Evolutionary conservation across 495 filamentous ascomycete species (phyloP).

Genomic region (Recurvomyces mirabilis): DNA sequence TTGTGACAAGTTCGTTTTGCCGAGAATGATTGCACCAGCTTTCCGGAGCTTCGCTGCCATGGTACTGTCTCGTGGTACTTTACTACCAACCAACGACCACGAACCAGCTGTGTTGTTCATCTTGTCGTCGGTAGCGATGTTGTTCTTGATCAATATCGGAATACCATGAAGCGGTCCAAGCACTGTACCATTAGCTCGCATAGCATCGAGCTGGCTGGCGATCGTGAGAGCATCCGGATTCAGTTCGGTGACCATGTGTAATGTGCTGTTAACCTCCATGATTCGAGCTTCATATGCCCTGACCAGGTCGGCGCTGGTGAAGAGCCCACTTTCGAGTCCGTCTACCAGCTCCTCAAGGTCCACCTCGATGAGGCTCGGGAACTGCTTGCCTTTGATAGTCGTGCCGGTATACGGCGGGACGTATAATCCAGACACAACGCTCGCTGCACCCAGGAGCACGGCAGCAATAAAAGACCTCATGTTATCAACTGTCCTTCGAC

Average conservation of each 20-base stretch:
- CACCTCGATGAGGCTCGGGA: constrained; percentile 39
- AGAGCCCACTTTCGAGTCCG: constrained; percentile 40
- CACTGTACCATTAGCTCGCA: constrained; percentile 37
- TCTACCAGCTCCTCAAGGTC: constrained; percentile 41
- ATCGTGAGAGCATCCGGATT: constrained; percentile 47
- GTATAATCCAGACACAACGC: constrained; percentile 1
- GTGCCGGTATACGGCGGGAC: constrained; percentile 10
- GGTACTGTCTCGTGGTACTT: constrained; percentile 25
- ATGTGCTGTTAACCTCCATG: constrained; percentile 40
- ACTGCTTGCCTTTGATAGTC: constrained; percentile 19
- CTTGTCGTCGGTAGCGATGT: constrained; percentile 57
- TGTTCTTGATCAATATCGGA: constrained; percentile 59
- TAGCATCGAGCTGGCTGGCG: constrained; percentile 40
- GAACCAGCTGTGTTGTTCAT: constrained; percentile 63
- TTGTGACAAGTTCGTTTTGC: constrained; percentile 44
- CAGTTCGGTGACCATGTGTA: constrained; percentile 43
- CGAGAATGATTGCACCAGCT: constrained; percentile 36
- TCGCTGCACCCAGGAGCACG: constrained; percentile 6
- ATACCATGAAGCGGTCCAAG: constrained; percentile 52
- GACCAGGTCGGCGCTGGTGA: constrained; percentile 50
- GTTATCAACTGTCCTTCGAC: too few species aligned
- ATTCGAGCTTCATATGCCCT: constrained; percentile 45
- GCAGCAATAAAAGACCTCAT: constrained; percentile 5
- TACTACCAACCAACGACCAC: constrained; percentile 35
- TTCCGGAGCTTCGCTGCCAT: constrained; percentile 31